A percentile compares a stretch with the other conserved stretches of the same genome.
Evolutionary conservation across 768 basidiomycete species (phyloP).

Genomic region (Podaxis mareebaensis): DNA sequence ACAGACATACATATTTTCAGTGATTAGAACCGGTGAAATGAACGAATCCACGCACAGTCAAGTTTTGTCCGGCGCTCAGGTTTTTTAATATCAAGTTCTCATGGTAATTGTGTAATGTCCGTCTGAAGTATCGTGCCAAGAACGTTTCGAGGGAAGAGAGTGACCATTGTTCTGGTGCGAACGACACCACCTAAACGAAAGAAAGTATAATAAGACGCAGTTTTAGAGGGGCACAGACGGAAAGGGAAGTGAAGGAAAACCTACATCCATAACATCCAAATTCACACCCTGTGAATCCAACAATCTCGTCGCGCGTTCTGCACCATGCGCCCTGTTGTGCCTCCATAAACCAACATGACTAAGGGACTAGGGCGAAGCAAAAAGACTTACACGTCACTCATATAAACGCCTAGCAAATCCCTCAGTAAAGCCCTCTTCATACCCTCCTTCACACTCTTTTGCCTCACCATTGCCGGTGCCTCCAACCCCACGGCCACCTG

Average conservation of each 20-base stretch:
- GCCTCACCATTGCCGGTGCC: constrained; percentile 26
- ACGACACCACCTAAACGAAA: constrained; percentile 54
- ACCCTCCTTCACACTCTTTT: constrained; percentile 45
- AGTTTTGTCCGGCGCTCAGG: constrained; percentile 77
- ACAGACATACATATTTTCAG: background rate
- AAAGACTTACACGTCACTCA: constrained; percentile 66
- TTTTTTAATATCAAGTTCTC: constrained; percentile 80
- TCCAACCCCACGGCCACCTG: constrained; percentile 15
- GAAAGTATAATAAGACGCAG: background rate
- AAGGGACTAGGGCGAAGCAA: constrained; percentile 6
- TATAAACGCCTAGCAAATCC: constrained; percentile 79
- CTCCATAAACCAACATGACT: background rate
- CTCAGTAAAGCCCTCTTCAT: constrained; percentile 61
- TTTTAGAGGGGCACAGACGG: constrained; percentile 5
- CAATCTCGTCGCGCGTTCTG: constrained; percentile 63
- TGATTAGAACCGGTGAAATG: background rate
- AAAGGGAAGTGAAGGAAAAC: constrained; percentile 25
- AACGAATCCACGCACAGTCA: constrained; percentile 44
- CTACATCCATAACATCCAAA: constrained; percentile 76
- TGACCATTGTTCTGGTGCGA: constrained; percentile 78
- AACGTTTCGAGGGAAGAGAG: constrained; percentile 73
- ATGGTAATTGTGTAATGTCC: constrained; percentile 67
- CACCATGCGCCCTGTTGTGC: constrained; percentile 45
- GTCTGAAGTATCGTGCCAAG: constrained; percentile 74
- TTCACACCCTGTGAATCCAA: constrained; percentile 80